Evolutionary conservation across 73 alveolate genomes (phyloP).

Genomic region (Paramecium sonneborni): DNA sequence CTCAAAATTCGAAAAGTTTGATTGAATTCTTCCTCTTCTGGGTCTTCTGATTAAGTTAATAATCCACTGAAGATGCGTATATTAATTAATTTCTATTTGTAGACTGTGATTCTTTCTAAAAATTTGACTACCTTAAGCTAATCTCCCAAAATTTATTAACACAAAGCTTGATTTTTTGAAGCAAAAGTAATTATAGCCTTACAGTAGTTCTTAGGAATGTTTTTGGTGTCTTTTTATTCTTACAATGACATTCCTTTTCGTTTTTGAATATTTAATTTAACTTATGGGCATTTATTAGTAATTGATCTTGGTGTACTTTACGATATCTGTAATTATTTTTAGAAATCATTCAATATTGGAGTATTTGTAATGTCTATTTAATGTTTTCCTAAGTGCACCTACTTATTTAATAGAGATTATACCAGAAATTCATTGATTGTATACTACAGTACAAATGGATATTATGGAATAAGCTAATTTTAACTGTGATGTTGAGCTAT

Average conservation of each 20-base stretch:
- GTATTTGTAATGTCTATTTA: not conserved
- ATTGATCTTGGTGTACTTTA: not conserved
- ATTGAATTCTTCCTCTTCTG: constrained; percentile 27
- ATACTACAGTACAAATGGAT: not conserved
- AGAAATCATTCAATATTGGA: not conserved
- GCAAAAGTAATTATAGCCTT: constrained; percentile 51
- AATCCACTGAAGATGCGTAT: not conserved
- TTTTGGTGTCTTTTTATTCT: constrained; percentile 40
- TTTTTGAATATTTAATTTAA: not conserved
- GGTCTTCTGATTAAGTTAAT: not conserved
- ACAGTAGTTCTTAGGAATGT: constrained; percentile 47
- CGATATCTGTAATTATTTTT: not conserved
- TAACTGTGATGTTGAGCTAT: not conserved
- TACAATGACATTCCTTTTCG: not conserved
- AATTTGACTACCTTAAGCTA: not conserved
- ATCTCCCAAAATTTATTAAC: not conserved
- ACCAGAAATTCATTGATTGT: not conserved
- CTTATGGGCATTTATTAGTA: not conserved
- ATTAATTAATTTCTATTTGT: not conserved
- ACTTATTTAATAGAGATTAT: not conserved
- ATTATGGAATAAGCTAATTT: not conserved
- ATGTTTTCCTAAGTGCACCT: not conserved
- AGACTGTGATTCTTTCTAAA: not conserved
- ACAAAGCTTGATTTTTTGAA: not conserved
- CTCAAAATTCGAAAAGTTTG: constrained; percentile 37